Percentiles rank a stretch among this genome's conserved stretches.
Conservation (phyloP, 441 rosid genomes). For the Pelargonium australe region DNA sequence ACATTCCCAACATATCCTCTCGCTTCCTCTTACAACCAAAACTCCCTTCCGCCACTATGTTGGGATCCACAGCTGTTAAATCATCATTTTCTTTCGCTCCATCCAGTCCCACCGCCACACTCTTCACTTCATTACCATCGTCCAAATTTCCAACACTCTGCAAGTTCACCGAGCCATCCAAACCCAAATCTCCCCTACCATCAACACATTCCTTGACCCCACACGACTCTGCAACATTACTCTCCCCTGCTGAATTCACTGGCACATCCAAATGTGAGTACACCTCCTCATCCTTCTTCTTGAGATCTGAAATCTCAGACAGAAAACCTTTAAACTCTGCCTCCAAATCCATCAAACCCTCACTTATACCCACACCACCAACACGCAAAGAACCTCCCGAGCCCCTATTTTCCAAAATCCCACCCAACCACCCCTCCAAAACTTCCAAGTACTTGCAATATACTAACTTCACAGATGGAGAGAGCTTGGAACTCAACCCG, state of each 20-base stretch:
- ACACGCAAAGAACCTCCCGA: slow-evolving; percentile 7
- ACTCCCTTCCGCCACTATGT: slow-evolving; percentile 15
- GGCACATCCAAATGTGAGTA: slow-evolving; percentile 25
- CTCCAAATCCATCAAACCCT: slow-evolving; percentile 30
- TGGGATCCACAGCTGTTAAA: slow-evolving; percentile 15
- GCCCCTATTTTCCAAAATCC: slow-evolving; percentile 26
- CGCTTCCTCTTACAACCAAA: slow-evolving; percentile 44
- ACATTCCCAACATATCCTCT: slow-evolving; percentile 26
- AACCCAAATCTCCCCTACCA: slow-evolving; percentile 24
- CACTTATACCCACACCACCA: slow-evolving; percentile 19
- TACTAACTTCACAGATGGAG: slow-evolving; percentile 38
- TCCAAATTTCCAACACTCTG: slow-evolving; percentile 22
- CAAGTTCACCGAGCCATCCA: slow-evolving; percentile 25
- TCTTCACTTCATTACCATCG: slow-evolving; percentile 23
- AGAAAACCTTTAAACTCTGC: slow-evolving; percentile 31
- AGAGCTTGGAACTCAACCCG: slow-evolving; percentile 30
- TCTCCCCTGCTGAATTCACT: slow-evolving; percentile 7
- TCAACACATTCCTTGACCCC: slow-evolving; percentile 22
- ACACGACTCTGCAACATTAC: background rate
- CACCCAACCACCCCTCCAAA: slow-evolving; percentile 44
- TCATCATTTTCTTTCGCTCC: slow-evolving; percentile 23
- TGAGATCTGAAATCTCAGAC: slow-evolving; percentile 18
- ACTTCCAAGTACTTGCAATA: slow-evolving; percentile 48
- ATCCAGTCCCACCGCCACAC: slow-evolving; percentile 19
- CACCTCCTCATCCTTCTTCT: slow-evolving; percentile 24